A percentile compares a stretch with the other conserved stretches of the same genome.
Conservation (phyloP, 2,329 filamentous ascomycete species). For the Penicillium sp. region DNA sequence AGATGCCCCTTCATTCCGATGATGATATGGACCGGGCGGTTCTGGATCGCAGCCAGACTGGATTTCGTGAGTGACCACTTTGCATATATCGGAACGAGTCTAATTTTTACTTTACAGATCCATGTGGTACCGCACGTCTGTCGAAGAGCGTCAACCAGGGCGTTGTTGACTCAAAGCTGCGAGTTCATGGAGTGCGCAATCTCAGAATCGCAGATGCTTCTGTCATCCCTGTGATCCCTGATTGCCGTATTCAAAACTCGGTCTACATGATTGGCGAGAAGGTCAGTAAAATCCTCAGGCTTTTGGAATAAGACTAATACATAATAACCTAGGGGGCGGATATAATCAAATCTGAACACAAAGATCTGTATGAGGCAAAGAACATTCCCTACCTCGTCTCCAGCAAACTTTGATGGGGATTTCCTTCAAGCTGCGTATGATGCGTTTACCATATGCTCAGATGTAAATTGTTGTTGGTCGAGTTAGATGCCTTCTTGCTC, state of each 20-base stretch:
- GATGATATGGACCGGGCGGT: slow-evolving; percentile 57
- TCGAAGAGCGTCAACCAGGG: slow-evolving; percentile 52
- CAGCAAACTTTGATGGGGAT: slow-evolving; percentile 14
- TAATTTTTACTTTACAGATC: slow-evolving; percentile 31
- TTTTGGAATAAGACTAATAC: not conserved
- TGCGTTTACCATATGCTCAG: not conserved
- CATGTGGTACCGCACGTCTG: slow-evolving; percentile 56
- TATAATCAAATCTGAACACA: slow-evolving; percentile 26
- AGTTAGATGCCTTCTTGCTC: not conserved
- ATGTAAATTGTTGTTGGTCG: not conserved
- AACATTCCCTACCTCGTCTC: slow-evolving; percentile 18
- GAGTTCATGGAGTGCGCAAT: slow-evolving; percentile 53
- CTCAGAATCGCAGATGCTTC: slow-evolving; percentile 57
- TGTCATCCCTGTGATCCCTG: slow-evolving; percentile 53
- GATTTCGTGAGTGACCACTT: slow-evolving; percentile 16
- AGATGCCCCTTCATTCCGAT: slow-evolving; percentile 56
- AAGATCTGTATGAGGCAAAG: slow-evolving; percentile 23
- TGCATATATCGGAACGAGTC: not conserved
- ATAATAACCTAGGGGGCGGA: slow-evolving; percentile 20
- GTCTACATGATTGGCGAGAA: slow-evolving; percentile 61
- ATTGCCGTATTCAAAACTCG: slow-evolving; percentile 59
- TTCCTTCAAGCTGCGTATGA: not conserved
- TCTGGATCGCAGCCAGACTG: slow-evolving; percentile 59
- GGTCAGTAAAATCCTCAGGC: not conserved
- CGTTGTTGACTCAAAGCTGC: slow-evolving; percentile 51